Base-by-base conservation (phyloP, 2,329 filamentous ascomycete species). In the Exophiala sp. region DNA sequence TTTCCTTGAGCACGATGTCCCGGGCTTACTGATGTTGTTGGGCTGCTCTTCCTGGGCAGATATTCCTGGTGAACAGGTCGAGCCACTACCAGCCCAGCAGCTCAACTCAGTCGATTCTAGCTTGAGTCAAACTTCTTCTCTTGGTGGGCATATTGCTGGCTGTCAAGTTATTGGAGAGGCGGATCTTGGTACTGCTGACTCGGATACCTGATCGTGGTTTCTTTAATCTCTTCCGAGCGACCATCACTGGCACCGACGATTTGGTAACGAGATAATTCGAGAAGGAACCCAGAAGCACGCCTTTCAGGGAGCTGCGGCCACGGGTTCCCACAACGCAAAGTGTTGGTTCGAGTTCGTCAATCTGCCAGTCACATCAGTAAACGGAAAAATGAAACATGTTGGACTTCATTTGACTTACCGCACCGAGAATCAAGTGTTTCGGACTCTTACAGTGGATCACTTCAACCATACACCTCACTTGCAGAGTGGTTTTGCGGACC, bases 381-480 rank as follows among this genome's bases (percentile, higher is more conserved):
- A n/a, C n/a, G n/a, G n/a, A n/a, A n/a, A n/a, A n/a, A n/a, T n/a
- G n/a, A n/a, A n/a, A n/a, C n/a, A n/a, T n/a, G n/a, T n/a, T n/a
- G n/a, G n/a, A n/a, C n/a, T n/a, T n/a, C n/a, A n/a, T n/a, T 18
- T 6, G 41, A 72, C 77, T 68, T 64, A 81, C 78, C 60, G 96
- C 89, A 73, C 97, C 93, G 0, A 89, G 95, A 57, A 98, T 89
- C 73, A 97, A 78, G 66, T 96, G 90, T 67, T 93, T 91, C 2
- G 93, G 89, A 63, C 87, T 96, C 76, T 96, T 97, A 82, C 93
- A 97, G 70, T 97, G 93, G 59, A 98, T 85, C 22, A 97, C 91
- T 69, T 98, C 93, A 27, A 98, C 85, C 43, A 95, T 88, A 41
- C 96, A 86, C 50, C 89, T 82, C 42, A 96, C 90, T 66, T 98